Evolutionary conservation across 2,329 filamentous ascomycete genomes (phyloP), one percentile per base, ranked within the genome.

Genomic region (Epichloe sp.): DNA sequence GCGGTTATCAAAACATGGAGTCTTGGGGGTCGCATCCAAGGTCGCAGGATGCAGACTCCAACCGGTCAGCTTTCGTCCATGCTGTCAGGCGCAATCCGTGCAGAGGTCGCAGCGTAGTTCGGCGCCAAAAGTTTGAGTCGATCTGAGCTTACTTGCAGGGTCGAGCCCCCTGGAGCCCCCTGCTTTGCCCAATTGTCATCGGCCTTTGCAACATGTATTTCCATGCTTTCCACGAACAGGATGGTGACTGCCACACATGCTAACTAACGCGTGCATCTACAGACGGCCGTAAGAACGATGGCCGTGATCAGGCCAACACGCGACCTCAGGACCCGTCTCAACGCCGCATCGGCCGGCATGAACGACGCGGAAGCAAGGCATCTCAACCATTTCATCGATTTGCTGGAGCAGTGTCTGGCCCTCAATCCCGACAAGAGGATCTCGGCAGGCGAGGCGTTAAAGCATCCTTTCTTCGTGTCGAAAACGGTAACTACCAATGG

Each of bases 351-450:
- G 5, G 80, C 79, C 51, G 85, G 82, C 48, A 83, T 95, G 74
- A 80, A 75, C 47, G 85, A 90, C 55, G 72, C 73, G 10, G 88
- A 93, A 65, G 72, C 78, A 40, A 85, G 83, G 65, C 88, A 96
- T 60, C 71, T 96, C 55, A 83, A 85, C 53, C 75, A 85, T 49
- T 95, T 98, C 67, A 76, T 88, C 58, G 90, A 97, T 66, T 71
- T 98, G 47, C 71, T 98, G 52, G 90, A 95, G 62, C 84, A 86
- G 51, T 97, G 90, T 64, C 74, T 98, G 56, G 82, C 84, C 53
- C 76, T 97, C 56, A 95, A 97, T 63, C 88, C 91, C 1, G 90
- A 95, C 65, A 95, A 94, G 74, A 80, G 93, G 55, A 86, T 93
- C 61, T 91, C 86, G 45, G 87, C 93, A 0, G 74, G 78, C 14